Percentiles rank a stretch among this genome's conserved stretches.
Conservation (phyloP, 176 grass and related monocot species). For the Carex pumila region DNA sequence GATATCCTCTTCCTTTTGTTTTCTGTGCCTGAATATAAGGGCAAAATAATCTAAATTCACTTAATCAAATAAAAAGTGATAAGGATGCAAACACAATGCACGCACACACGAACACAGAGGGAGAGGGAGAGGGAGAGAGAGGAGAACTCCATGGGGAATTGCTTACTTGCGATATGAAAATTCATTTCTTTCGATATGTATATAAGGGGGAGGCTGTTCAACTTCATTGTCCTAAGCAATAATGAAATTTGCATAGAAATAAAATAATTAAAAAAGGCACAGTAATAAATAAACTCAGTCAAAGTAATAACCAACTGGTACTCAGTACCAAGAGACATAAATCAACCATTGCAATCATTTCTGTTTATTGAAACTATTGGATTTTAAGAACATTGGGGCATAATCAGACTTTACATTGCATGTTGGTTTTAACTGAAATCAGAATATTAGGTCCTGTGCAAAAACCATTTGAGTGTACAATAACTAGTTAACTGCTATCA, state of each 20-base stretch:
- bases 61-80: constrained; percentile 2
- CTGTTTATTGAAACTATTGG: not conserved
- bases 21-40: constrained; percentile 57
- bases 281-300: not conserved
- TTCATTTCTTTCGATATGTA: constrained; percentile 71
- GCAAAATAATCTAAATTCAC: not conserved
- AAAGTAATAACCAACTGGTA: not conserved
- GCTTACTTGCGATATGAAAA: constrained; percentile 73
- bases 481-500: not conserved
- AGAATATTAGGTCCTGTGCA: not conserved
- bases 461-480: not conserved
- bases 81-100: not conserved
- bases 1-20: constrained; percentile 90
- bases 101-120: not conserved
- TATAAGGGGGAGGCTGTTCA: constrained; percentile 44
- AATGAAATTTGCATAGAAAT: not conserved
- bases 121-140: not conserved
- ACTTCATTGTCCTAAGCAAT: not conserved
- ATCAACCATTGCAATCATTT: not conserved
- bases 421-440: not conserved
- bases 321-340: not conserved
- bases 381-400: not conserved
- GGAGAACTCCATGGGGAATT: not conserved
- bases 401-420: not conserved
- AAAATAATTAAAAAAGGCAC: not conserved